Evolutionary conservation across 768 basidiomycete genomes (phyloP).

Genomic region (Calocybe cyanea): DNA sequence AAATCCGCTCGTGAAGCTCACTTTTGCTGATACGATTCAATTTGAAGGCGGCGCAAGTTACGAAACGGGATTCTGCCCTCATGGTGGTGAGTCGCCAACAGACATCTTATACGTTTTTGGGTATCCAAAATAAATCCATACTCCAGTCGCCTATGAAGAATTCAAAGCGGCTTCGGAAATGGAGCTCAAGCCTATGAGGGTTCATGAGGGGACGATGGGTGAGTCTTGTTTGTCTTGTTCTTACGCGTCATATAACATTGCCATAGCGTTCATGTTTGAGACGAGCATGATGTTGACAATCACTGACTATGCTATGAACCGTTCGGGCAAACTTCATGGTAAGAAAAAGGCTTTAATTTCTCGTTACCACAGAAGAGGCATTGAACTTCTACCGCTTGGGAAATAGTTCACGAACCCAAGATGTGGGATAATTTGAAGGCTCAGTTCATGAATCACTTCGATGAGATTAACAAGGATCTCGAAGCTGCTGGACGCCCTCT

Average conservation of each 20-base stretch:
- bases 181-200: slow-evolving; percentile 46
- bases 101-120: not conserved
- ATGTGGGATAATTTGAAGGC: slow-evolving; percentile 64
- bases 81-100: slow-evolving; percentile 44
- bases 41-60: slow-evolving; percentile 47
- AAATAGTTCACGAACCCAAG: slow-evolving; percentile 54
- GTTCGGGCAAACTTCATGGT: slow-evolving; percentile 58
- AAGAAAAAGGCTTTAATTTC: slow-evolving; percentile 9
- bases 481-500: slow-evolving; percentile 18
- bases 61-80: slow-evolving; percentile 62
- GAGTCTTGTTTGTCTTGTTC: slow-evolving; percentile 9
- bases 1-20: too few relatives aligned
- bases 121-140: not conserved
- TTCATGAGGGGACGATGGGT: slow-evolving; percentile 55
- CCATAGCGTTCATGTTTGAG: slow-evolving; percentile 62
- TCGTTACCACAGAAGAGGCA: not conserved
- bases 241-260: not conserved
- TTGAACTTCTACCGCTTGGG: not conserved
- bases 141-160: slow-evolving; percentile 56
- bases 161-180: slow-evolving; percentile 54
- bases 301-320: slow-evolving; percentile 61
- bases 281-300: slow-evolving; percentile 59
- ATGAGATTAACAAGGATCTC: slow-evolving; percentile 49
- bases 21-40: not conserved
- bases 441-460: slow-evolving; percentile 55